These are phyloP conservation scores for Plantago rigida DNA, from an alignment of 305 asterid species.

Conservation along the genomic window DNA sequence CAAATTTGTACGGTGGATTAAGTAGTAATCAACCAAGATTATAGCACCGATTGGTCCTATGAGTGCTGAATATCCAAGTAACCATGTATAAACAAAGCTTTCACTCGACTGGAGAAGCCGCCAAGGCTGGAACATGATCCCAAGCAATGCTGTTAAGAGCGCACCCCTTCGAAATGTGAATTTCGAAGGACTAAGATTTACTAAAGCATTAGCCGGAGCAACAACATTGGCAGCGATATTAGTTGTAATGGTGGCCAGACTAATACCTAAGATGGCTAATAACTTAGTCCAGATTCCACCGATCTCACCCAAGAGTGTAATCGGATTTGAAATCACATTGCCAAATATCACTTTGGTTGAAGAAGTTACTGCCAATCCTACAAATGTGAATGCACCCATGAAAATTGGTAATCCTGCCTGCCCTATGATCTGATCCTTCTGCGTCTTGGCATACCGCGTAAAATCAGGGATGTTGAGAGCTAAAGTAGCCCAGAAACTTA, in stretches of 20 bases:
- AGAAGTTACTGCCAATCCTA: slow-evolving; percentile 79
- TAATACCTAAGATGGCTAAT: slow-evolving; percentile 60
- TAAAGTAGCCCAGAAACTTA: slow-evolving; percentile 81
- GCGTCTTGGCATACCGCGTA: slow-evolving; percentile 63
- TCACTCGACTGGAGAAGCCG: slow-evolving; percentile 71
- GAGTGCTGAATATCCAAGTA: slow-evolving; percentile 72
- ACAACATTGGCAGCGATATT: slow-evolving; percentile 90
- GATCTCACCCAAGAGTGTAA: slow-evolving; percentile 56
- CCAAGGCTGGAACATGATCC: slow-evolving; percentile 84
- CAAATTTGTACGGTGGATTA: slow-evolving; percentile 35
- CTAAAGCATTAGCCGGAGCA: slow-evolving; percentile 83
- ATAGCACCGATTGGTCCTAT: slow-evolving; percentile 74
- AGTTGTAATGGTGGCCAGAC: slow-evolving; percentile 68
- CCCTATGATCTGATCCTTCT: slow-evolving; percentile 62
- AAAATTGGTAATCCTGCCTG: slow-evolving; percentile 69
- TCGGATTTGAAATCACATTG: slow-evolving; percentile 54
- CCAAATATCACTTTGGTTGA: slow-evolving; percentile 73
- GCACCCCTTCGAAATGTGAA: slow-evolving; percentile 70
- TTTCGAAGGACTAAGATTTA: slow-evolving; percentile 59
- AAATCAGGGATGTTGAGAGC: slow-evolving; percentile 86
- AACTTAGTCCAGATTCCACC: slow-evolving; percentile 60
- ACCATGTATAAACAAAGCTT: slow-evolving; percentile 83
- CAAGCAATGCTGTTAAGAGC: slow-evolving; percentile 55
- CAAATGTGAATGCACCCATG: slow-evolving; percentile 81
- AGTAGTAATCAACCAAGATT: slow-evolving; percentile 57